Base-by-base conservation (phyloP, 2,329 filamentous ascomycete species). In the Colletotrichum tofieldiae region DNA sequence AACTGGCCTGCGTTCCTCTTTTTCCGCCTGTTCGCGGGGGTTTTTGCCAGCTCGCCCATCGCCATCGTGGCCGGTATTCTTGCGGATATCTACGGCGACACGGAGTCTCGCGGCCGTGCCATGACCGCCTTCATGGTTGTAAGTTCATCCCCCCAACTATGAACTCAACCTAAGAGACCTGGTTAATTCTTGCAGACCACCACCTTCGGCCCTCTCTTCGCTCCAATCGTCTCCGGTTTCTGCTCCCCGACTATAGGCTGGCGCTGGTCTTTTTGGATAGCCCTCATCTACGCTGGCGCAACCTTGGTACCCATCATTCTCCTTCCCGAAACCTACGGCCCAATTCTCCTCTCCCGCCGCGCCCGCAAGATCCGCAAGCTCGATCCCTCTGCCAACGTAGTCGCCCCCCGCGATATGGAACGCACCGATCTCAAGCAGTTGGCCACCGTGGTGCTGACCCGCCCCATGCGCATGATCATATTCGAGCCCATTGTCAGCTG, bases 401-500 rank as follows among this genome's bases (percentile, higher is more conserved):
- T 90, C 63, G 88, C 93, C 1, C 88, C 89, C 0, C 86, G 89
- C 61, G 92, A 94, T 77, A 81, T 93, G 29, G 90, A 93, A 76
- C 83, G 86, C 64, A 86, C 86, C 55, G 81, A 90, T 70, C 63
- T 88, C 52, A 85, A 82, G 45, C 87, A 93, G 75, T 86, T 94
- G 64, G 79, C 91, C n/a, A 90, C 87, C 1, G 89, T 93, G n/a
- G 91, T 94, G 0, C 83, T 95, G 47, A 92, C 91, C 1, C 84
- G 93, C 0, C 93, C 94, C 0, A 80, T 95, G 7, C 87, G 91
- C 35, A 96, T 96, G 93, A 84, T 93, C 41, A 55, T 88, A 62
- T 91, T 88, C 54, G 94, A 96, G 78, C 91, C 92, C 60, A 93
- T 96, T 61, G 93, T 96, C 9, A 85, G 91, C 32, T 92, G 90